A percentile compares a stretch with the other conserved stretches of the same genome.
Evolutionary conservation across 441 rosid species (phyloP).

Genomic region (Populus hybrid): DNA sequence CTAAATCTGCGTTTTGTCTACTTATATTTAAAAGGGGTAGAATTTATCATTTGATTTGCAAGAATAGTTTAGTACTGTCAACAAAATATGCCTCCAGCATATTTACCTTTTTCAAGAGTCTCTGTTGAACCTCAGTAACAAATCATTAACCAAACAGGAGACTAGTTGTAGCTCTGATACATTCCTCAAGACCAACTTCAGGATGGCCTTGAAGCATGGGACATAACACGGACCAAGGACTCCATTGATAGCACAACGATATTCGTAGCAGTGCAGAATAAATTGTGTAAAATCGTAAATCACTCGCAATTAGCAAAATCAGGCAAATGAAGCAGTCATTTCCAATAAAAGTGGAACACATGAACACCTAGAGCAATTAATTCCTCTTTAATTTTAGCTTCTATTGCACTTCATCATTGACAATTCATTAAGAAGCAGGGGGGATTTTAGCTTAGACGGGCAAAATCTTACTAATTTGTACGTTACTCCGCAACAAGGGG

Average conservation of each 20-base stretch:
- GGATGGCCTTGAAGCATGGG: too few species aligned
- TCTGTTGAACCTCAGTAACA: too few species aligned
- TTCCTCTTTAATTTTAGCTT: neutral
- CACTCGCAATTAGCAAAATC: neutral
- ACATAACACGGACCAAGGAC: too few species aligned
- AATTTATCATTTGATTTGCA: neutral
- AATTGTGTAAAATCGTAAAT: neutral
- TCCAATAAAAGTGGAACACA: neutral
- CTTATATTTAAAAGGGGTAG: too few species aligned
- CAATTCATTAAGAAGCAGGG: neutral
- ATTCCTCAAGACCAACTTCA: too few species aligned
- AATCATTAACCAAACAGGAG: too few species aligned
- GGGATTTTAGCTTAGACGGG: neutral
- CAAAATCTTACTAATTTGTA: neutral
- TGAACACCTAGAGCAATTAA: neutral
- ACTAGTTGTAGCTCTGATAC: too few species aligned
- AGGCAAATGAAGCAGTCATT: neutral
- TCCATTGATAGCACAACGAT: neutral
- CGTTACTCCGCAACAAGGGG: slow-evolving; percentile 4
- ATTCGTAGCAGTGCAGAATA: neutral
- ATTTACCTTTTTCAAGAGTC: too few species aligned
- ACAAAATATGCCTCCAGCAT: too few species aligned
- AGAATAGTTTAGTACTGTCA: neutral
- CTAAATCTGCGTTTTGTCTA: too few species aligned
- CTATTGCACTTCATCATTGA: neutral